Percentiles rank a stretch among this genome's conserved stretches.
These are phyloP conservation scores for Xanthoparmelia taractica DNA, from an alignment of 495 filamentous ascomycete genomes.

Conservation along the genomic window DNA sequence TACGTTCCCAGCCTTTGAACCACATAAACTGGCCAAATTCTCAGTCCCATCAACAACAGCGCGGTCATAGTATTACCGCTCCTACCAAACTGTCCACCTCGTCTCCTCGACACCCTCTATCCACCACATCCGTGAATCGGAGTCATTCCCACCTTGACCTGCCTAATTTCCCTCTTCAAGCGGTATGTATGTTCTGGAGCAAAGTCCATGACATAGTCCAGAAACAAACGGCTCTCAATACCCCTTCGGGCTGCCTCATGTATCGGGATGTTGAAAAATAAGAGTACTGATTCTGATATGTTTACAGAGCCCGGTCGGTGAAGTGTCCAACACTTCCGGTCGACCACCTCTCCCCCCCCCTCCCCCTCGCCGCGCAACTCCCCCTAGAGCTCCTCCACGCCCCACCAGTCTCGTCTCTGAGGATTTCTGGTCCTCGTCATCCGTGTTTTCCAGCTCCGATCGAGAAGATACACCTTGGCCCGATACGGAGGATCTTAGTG, in stretches of 20 bases:
- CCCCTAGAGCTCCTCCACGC: neutral
- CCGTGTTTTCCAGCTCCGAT: neutral
- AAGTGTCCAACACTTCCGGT: slow-evolving; percentile 8
- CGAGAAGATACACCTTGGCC: slow-evolving; percentile 18
- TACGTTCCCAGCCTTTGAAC: slow-evolving; percentile 11
- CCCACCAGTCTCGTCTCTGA: slow-evolving; percentile 4
- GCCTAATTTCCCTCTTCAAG: slow-evolving; percentile 19
- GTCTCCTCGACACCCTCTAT: neutral
- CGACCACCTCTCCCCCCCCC: slow-evolving; percentile 9
- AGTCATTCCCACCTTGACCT: slow-evolving; percentile 18
- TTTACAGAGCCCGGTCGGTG: slow-evolving; percentile 2
- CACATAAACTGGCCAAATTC: slow-evolving; percentile 7
- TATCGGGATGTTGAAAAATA: neutral
- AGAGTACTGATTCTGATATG: neutral
- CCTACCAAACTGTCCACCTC: neutral
- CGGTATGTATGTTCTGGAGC: neutral
- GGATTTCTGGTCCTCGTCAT: slow-evolving; percentile 10
- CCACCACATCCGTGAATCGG: slow-evolving; percentile 4
- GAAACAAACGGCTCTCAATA: neutral
- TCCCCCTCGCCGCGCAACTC: slow-evolving; percentile 2
- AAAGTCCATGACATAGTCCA: neutral
- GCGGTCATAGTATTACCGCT: neutral
- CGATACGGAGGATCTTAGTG: slow-evolving; percentile 11
- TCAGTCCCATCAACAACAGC: slow-evolving; percentile 4
- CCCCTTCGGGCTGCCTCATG: neutral